Conservation (phyloP, 495 filamentous ascomycete species). For the Aspergillus cristatus region DNA sequence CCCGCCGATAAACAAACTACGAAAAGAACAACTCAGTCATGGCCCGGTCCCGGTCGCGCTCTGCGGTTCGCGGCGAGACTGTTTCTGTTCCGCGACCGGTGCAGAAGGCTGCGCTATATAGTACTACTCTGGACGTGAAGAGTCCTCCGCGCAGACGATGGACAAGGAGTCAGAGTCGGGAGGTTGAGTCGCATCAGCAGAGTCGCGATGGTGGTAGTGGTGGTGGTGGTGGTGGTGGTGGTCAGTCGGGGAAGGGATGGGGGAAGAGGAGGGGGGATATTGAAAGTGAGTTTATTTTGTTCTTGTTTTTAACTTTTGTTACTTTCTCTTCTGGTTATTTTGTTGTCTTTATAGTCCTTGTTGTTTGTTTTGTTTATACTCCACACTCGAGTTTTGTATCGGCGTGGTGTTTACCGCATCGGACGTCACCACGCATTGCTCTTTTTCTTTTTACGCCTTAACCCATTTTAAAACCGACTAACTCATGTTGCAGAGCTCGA, state of each 20-base stretch:
- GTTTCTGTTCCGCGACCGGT: too few relatives aligned
- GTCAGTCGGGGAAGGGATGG: neutral
- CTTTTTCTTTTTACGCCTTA: too few relatives aligned
- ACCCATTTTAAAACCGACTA: too few relatives aligned
- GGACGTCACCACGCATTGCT: too few relatives aligned
- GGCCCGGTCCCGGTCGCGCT: slow-evolving; percentile 4
- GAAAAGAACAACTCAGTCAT: neutral
- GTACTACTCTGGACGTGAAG: too few relatives aligned
- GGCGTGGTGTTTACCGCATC: too few relatives aligned
- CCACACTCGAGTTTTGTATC: too few relatives aligned
- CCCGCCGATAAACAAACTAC: too few relatives aligned
- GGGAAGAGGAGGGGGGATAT: slow-evolving; percentile 3
- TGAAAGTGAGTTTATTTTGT: neutral
- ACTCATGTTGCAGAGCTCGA: slow-evolving; percentile 4
- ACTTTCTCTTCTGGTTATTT: neutral
- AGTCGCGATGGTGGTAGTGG: neutral
- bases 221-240: neutral
- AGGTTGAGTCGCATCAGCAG: slow-evolving; percentile 1
- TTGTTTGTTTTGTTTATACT: too few relatives aligned
- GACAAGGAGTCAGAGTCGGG: slow-evolving; percentile 20
- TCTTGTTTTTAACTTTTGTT: neutral
- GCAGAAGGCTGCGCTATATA: too few relatives aligned
- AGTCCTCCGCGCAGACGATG: slow-evolving; percentile 10
- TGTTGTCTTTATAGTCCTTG: neutral
- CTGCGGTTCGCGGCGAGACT: neutral